Conservation (phyloP, 208 protist species). For the Crithidia brevicula region DNA sequence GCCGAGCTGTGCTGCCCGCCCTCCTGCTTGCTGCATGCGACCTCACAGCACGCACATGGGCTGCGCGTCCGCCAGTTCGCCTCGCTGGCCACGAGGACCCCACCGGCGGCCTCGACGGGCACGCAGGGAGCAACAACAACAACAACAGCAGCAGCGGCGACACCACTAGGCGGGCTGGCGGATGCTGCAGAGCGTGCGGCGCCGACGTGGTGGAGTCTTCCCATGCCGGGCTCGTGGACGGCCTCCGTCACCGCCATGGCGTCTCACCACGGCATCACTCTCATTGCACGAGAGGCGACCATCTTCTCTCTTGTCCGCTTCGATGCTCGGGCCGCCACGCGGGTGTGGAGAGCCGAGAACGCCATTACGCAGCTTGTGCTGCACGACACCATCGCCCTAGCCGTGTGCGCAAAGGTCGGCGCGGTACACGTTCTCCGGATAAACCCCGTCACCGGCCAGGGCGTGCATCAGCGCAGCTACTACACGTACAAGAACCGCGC, state of each 20-base stretch:
- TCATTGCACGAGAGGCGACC: slow-evolving; percentile 28
- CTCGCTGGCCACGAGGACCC: slow-evolving; percentile 5
- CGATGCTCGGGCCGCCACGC: slow-evolving; percentile 1
- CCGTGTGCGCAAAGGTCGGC: slow-evolving; percentile 34
- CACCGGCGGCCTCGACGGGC: background rate
- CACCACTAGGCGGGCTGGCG: background rate
- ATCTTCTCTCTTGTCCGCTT: slow-evolving; percentile 23
- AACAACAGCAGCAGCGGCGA: background rate
- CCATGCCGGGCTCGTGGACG: slow-evolving; percentile 21
- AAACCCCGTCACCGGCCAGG: slow-evolving; percentile 20
- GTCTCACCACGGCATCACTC: slow-evolving; percentile 27
- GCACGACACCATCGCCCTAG: slow-evolving; percentile 34
- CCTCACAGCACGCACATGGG: slow-evolving; percentile 19
- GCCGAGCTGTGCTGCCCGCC: slow-evolving; percentile 30
- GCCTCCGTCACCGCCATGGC: slow-evolving; percentile 26
- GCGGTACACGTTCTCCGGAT: slow-evolving; percentile 46
- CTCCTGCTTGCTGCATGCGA: slow-evolving; percentile 32
- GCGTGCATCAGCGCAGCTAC: slow-evolving; percentile 38
- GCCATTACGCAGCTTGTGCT: slow-evolving; percentile 28
- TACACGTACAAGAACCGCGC: slow-evolving; percentile 39
- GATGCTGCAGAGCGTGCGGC: slow-evolving; percentile 21
- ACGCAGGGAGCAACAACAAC: no score
- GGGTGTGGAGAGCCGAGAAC: slow-evolving; percentile 27
- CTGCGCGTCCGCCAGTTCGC: slow-evolving; percentile 30
- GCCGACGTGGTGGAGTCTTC: slow-evolving; percentile 39